These are phyloP conservation scores for Raddia guianensis DNA, from an alignment of 176 grass and related monocot genomes.

Conservation along the genomic window DNA sequence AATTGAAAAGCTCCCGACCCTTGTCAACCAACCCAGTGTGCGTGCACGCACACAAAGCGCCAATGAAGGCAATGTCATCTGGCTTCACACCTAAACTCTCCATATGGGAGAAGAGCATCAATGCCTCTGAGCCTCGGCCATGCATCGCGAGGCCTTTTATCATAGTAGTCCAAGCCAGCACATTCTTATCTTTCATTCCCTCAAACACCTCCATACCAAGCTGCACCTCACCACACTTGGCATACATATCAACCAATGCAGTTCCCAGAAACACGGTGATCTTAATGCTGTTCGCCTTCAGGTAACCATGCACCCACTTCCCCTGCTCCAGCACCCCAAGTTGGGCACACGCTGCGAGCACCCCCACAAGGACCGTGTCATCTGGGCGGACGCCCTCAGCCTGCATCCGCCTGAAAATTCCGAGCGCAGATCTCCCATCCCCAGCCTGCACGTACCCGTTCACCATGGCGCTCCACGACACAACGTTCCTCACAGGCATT, in stretches of 20 bases:
- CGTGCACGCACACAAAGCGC: constrained; percentile 50
- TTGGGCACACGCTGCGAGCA: constrained; percentile 43
- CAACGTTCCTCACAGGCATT: constrained; percentile 51
- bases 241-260: constrained; percentile 55
- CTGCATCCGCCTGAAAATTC: constrained; percentile 43
- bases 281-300: constrained; percentile 32
- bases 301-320: constrained; percentile 55
- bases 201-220: constrained; percentile 52
- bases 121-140: constrained; percentile 52
- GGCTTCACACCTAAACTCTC: constrained; percentile 45
- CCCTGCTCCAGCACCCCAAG: constrained; percentile 57
- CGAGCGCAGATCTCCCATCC: constrained; percentile 44
- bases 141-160: constrained; percentile 60
- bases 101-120: constrained; percentile 50
- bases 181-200: constrained; percentile 52
- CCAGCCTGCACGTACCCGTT: constrained; percentile 58
- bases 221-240: constrained; percentile 53
- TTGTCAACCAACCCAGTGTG: constrained; percentile 55
- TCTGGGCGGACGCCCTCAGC: constrained; percentile 38
- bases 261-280: constrained; percentile 55
- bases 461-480: constrained; percentile 63
- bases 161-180: constrained; percentile 65
- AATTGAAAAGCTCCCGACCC: constrained; percentile 51
- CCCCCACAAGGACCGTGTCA: constrained; percentile 43
- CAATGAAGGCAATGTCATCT: constrained; percentile 59